A percentile compares a stretch with the other conserved stretches of the same genome.
phyloP scores from a whole-genome alignment of 805 yeast species.

The Lachancea kluyveri region DNA sequence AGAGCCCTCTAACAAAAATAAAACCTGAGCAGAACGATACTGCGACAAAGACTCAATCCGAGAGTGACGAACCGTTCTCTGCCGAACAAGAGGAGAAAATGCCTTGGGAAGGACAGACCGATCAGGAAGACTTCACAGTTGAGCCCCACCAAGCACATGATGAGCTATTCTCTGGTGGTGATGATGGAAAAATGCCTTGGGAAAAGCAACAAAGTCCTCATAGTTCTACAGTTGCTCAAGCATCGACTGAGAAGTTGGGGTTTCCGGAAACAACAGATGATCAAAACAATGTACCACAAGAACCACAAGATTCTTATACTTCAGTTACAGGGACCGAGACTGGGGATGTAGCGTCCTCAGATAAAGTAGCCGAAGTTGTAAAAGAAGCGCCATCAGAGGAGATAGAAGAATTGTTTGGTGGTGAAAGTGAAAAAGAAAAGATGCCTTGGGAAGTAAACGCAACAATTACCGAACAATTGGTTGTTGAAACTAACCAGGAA shows the following conservation, averaged over 20 bases:
- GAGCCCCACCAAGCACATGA: neutral
- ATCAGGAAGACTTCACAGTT: no score
- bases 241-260: conserved; percentile 2
- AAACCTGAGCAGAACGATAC: no score
- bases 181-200: conserved; percentile 14
- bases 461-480: no score
- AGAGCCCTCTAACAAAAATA: no score
- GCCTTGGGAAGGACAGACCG: no score
- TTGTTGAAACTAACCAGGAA: neutral
- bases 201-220: conserved; percentile 9
- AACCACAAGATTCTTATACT: neutral
- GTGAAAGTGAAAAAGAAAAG: conserved; percentile 1
- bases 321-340: neutral
- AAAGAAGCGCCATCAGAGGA: no score
- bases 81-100: no score
- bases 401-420: conserved; percentile 6
- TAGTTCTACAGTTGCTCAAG: neutral
- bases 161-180: neutral
- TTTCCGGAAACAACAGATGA: neutral
- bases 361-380: no score
- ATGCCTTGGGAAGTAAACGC: conserved; percentile 1
- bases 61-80: no score
- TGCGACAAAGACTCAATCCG: no score
- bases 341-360: neutral
- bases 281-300: neutral